Conservation (phyloP, 805 yeast genomes). For the Candida manassasensis region DNA sequence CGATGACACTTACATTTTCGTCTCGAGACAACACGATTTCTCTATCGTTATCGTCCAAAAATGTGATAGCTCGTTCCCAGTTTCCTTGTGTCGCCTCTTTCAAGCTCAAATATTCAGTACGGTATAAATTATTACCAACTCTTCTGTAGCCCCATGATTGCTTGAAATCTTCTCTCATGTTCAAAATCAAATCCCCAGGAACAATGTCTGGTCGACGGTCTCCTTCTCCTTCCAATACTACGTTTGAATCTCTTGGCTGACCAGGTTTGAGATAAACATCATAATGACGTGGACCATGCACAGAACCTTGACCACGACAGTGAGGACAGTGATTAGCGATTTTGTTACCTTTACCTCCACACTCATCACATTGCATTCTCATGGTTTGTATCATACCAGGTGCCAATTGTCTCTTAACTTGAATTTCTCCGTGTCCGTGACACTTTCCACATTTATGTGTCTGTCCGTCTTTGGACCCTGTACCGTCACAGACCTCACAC, state of each 20-base stretch:
- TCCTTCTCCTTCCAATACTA: conserved; percentile 67
- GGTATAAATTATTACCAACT: conserved; percentile 63
- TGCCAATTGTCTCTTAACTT: conserved; percentile 70
- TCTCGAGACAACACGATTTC: conserved; percentile 43
- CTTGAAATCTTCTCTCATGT: conserved; percentile 48
- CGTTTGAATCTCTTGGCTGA: conserved; percentile 52
- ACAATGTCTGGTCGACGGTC: conserved; percentile 78
- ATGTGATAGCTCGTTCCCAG: conserved; percentile 68
- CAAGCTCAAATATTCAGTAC: conserved; percentile 73
- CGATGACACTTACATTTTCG: conserved; percentile 36
- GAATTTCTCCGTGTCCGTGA: conserved; percentile 66
- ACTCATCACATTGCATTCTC: conserved; percentile 72
- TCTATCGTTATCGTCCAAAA: conserved; percentile 57
- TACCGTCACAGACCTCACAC: conserved; percentile 76
- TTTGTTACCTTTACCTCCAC: conserved; percentile 72
- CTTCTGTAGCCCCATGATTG: conserved; percentile 83
- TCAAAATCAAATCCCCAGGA: conserved; percentile 75
- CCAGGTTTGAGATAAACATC: conserved; percentile 69
- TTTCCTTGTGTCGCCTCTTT: conserved; percentile 75
- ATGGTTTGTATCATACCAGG: conserved; percentile 89
- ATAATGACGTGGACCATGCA: conserved; percentile 51
- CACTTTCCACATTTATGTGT: conserved; percentile 63
- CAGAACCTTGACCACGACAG: conserved; percentile 71
- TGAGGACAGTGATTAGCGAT: conserved; percentile 59
- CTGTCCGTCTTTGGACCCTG: conserved; percentile 80